Evolutionary conservation across 257 asterid species (phyloP).

Genomic region (Gynochthodes officinalis): DNA sequence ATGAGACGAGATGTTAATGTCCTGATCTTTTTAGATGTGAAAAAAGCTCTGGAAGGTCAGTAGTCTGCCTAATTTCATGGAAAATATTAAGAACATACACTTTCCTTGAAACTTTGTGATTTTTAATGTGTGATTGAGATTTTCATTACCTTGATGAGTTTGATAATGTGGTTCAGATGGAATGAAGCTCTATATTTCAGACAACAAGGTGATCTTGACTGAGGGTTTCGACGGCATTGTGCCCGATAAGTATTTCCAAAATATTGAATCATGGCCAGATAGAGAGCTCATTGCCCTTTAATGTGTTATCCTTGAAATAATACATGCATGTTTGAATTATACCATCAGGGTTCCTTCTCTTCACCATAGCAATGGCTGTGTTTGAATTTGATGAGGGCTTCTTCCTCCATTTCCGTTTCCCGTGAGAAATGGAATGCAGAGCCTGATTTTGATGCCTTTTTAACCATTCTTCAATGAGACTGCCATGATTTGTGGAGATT

Average conservation of each 20-base stretch:
- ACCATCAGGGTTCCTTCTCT: background rate
- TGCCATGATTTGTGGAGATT: too few species aligned
- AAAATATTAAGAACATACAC: background rate
- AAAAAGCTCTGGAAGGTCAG: constrained; percentile 86
- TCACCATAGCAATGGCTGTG: background rate
- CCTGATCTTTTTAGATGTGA: constrained; percentile 72
- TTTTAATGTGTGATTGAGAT: background rate
- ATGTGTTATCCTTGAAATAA: too few species aligned
- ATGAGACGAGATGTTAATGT: constrained; percentile 73
- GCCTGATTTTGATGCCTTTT: too few species aligned
- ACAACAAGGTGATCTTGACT: constrained; percentile 81
- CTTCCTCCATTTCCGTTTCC: too few species aligned
- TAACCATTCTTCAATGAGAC: too few species aligned
- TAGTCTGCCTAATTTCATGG: constrained; percentile 6
- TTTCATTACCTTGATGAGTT: background rate
- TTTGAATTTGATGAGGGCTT: too few species aligned
- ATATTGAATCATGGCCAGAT: constrained; percentile 86
- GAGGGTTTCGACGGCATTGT: constrained; percentile 88
- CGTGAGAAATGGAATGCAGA: too few species aligned
- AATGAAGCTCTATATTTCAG: constrained; percentile 84
- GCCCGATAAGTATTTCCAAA: constrained; percentile 66
- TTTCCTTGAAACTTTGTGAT: background rate
- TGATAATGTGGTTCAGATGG: constrained; percentile 51
- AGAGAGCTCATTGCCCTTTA: constrained; percentile 52
- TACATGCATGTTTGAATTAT: background rate